phyloP scores from a whole-genome alignment of 2,329 filamentous ascomycete species.

The Fusarium subtropicale region DNA sequence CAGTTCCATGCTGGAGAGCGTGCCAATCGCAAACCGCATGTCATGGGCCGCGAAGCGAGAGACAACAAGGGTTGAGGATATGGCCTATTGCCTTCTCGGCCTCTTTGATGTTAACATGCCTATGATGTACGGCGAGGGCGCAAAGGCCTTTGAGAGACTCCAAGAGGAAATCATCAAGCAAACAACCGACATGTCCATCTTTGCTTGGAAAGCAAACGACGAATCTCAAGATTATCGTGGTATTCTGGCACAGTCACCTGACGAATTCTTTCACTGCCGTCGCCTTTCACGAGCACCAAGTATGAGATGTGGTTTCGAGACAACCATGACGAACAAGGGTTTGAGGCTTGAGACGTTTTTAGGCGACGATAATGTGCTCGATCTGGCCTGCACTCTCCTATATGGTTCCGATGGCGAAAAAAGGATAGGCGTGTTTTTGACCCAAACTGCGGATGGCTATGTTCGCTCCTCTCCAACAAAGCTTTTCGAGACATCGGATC shows the following conservation, averaged over 20 bases:
- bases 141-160: constrained; percentile 9
- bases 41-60: constrained; percentile 18
- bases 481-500: background rate
- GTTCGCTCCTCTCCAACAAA: background rate
- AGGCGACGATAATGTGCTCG: background rate
- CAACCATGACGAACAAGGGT: constrained; percentile 14
- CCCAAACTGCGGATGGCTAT: constrained; percentile 4
- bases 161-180: constrained; percentile 30
- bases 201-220: constrained; percentile 15
- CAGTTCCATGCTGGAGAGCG: background rate
- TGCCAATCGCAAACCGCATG: constrained; percentile 15
- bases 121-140: constrained; percentile 21
- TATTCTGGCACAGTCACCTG: background rate
- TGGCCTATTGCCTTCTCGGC: constrained; percentile 18
- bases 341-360: background rate
- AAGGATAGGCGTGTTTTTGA: background rate
- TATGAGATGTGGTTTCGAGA: background rate
- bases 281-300: background rate
- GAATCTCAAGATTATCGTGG: background rate
- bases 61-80: constrained; percentile 17
- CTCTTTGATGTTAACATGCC: constrained; percentile 28
- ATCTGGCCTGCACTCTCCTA: background rate
- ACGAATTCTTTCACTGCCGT: background rate
- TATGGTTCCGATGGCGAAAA: accelerated
- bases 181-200: constrained; percentile 20